phyloP scores from a whole-genome alignment of 306 rosid species.

The Casuarina cunninghamiana region DNA sequence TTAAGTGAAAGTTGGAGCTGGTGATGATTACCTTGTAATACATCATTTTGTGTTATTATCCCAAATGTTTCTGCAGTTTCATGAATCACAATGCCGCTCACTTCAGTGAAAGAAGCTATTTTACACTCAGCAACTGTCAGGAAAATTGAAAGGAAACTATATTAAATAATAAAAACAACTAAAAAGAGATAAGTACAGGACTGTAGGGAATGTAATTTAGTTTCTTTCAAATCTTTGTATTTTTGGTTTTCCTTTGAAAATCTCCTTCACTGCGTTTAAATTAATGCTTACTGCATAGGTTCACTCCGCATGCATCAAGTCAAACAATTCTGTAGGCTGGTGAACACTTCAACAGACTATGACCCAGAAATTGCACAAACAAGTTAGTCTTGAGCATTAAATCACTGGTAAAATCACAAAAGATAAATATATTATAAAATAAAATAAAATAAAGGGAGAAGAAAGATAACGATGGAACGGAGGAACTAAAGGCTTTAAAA shows the following conservation, averaged over 20 bases:
- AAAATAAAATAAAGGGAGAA: background rate
- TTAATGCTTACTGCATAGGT: background rate
- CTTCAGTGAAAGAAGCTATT: slow-evolving; percentile 52
- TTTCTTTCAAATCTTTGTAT: background rate
- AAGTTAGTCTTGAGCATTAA: background rate
- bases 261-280: background rate
- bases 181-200: background rate
- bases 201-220: background rate
- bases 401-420: background rate
- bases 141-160: slow-evolving; percentile 10
- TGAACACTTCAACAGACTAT: background rate
- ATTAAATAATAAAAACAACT: slow-evolving; percentile 6
- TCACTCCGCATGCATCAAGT: background rate
- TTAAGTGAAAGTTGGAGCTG: slow-evolving; percentile 11
- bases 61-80: slow-evolving; percentile 90
- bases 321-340: background rate
- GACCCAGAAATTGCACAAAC: background rate
- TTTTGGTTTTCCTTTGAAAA: background rate
- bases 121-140: slow-evolving; percentile 76
- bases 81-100: slow-evolving; percentile 72
- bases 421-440: no score
- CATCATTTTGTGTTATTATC: slow-evolving; percentile 61
- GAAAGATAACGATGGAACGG: no score
- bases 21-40: slow-evolving; percentile 54
- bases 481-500: background rate